Base-by-base conservation (phyloP, 192 early-diverging fungal genomes). In the Linnemannia zychae region DNA sequence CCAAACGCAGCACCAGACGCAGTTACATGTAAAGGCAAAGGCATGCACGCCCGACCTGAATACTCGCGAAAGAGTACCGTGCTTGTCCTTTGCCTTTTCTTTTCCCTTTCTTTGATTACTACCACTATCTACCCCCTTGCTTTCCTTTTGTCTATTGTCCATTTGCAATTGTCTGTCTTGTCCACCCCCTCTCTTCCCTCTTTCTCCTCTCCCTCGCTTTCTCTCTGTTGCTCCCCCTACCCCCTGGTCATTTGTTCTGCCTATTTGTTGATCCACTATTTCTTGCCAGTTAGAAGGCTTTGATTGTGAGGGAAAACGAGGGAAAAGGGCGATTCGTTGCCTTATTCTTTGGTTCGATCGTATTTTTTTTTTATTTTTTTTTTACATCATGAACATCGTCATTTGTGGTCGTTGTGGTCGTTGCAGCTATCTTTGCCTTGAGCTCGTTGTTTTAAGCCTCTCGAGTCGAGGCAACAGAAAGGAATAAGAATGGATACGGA, bases 181-280 rank as follows among this genome's bases (percentile, higher is more conserved):
- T 34, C 3, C 33, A 5, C 67, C 34, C 67, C 67, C 20, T 18
- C 11, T 44, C 40, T 44, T 44, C 67, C 67, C 20, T 18, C 11
- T 44, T 9, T 44, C 9, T 44, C 16, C 13, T 57, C 53, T 13
- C 53, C 24, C 13, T 13, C 13, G 24, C 13, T 4, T 2, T 3
- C 13, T 24, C 13, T 57, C 53, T 57, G 2, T 3, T 57, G 4
- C 4, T 31, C 60, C 60, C 60, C 60, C 28, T 49, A 63, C 57
- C 57, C 28, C 57, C 57, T 63, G 57, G 57, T 63, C 57, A 63
- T 63, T 63, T 31, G 57, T 63, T 63, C 57, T 63, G 57, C 57
- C 57, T 6, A n/a, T 33, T 63, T 31, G 57, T 33, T 63, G 57
- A 63, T 63, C 57, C 28, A 63, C 24, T 63, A 28, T 63, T 28